phyloP scores from a whole-genome alignment of 352 stramenopile genomes.

The Hyaloperonospora brassicae region DNA sequence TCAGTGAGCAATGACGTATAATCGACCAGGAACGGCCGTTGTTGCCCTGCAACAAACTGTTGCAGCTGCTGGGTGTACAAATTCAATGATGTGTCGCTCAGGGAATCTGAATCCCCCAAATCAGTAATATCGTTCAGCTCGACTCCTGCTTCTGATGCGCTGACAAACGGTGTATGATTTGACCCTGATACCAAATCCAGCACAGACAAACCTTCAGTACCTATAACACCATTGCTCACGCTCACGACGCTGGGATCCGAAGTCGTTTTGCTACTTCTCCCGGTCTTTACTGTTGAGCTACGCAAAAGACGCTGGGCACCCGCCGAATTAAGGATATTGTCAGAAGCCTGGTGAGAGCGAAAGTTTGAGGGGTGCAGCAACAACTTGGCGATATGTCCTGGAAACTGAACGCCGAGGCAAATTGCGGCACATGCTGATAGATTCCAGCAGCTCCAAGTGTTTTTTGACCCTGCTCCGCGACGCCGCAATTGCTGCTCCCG shows the following conservation, averaged over 20 bases:
- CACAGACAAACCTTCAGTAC: conserved; percentile 15
- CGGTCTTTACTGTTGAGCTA: conserved; percentile 12
- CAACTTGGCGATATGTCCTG: conserved; percentile 49
- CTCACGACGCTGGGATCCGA: background rate
- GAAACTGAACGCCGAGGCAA: conserved; percentile 77
- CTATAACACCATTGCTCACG: conserved; percentile 1
- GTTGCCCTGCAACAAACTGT: conserved; percentile 55
- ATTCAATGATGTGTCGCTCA: conserved; percentile 33
- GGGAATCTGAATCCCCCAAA: conserved; percentile 20
- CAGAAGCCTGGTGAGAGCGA: conserved; percentile 75
- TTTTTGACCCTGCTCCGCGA: conserved; percentile 77
- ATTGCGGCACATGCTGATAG: conserved; percentile 75
- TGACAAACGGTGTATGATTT: conserved; percentile 21
- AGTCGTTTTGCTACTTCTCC: conserved; percentile 3
- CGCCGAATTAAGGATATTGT: conserved; percentile 78
- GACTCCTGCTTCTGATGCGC: conserved; percentile 9
- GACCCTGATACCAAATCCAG: conserved; percentile 28
- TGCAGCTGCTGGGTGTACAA: conserved; percentile 56
- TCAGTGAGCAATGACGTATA: conserved; percentile 62
- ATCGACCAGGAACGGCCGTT: conserved; percentile 76
- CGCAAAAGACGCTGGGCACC: conserved; percentile 49
- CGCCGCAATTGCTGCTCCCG: conserved; percentile 83
- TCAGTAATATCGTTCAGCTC: conserved; percentile 20
- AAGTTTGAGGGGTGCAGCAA: conserved; percentile 79
- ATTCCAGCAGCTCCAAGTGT: conserved; percentile 87